Evolutionary conservation across 768 basidiomycete species (phyloP).

Genomic region (Amanita phalloides): DNA sequence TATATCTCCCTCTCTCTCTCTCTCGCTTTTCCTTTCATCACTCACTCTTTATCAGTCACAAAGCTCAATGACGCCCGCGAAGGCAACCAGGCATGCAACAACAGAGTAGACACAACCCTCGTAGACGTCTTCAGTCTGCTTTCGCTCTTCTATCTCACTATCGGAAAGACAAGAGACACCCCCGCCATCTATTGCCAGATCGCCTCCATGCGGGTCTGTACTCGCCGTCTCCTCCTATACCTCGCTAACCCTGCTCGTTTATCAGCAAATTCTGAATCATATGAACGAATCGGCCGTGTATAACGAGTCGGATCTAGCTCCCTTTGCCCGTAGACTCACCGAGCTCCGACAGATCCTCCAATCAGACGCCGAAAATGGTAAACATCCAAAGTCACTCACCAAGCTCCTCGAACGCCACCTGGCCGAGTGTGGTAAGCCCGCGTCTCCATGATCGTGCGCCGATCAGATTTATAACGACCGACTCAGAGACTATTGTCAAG

Average conservation of each 20-base stretch:
- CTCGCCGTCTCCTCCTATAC: no score
- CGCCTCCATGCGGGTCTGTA: slow-evolving; percentile 88
- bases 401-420: slow-evolving; percentile 86
- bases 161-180: slow-evolving; percentile 90
- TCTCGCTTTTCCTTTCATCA: neutral
- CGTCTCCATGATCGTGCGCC: slow-evolving; percentile 1
- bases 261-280: slow-evolving; percentile 86
- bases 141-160: slow-evolving; percentile 95
- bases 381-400: slow-evolving; percentile 79
- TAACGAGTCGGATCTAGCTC: slow-evolving; percentile 81
- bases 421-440: slow-evolving; percentile 78
- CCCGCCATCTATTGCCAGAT: slow-evolving; percentile 96
- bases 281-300: slow-evolving; percentile 96
- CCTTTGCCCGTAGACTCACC: slow-evolving; percentile 73
- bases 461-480: neutral
- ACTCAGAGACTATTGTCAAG: slow-evolving; percentile 61
- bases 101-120: slow-evolving; percentile 89
- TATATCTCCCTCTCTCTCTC: slow-evolving; percentile 14
- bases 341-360: slow-evolving; percentile 83
- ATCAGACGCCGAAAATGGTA: slow-evolving; percentile 68
- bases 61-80: slow-evolving; percentile 87
- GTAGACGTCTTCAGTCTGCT: slow-evolving; percentile 94
- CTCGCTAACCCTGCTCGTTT: slow-evolving; percentile 10
- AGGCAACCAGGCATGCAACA: slow-evolving; percentile 64
- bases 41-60: slow-evolving; percentile 49